Percentiles rank a stretch among this genome's conserved stretches.
These are phyloP conservation scores for Cordia subcordata DNA, from an alignment of 257 asterid species.

Conservation along the genomic window DNA sequence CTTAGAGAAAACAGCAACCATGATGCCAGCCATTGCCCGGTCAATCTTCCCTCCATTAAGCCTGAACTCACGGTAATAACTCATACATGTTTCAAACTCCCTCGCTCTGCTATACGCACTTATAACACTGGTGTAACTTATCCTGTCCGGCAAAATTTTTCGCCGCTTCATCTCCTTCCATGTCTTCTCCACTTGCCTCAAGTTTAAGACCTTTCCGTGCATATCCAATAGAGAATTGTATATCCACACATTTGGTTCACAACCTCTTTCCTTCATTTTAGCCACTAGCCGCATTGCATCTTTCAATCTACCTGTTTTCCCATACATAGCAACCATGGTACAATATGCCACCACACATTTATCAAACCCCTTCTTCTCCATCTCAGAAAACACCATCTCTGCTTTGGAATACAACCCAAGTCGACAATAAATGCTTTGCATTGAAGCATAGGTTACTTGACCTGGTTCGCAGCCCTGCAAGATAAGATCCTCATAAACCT, in stretches of 20 bases:
- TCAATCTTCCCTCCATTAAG: slow-evolving; percentile 56
- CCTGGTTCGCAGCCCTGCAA: slow-evolving; percentile 64
- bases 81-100: slow-evolving; percentile 50
- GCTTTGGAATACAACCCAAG: slow-evolving; percentile 55
- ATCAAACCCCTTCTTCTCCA: slow-evolving; percentile 60
- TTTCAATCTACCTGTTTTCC: slow-evolving; percentile 48
- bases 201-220: slow-evolving; percentile 52
- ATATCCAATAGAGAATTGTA: slow-evolving; percentile 79
- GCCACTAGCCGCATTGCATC: slow-evolving; percentile 79
- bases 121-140: slow-evolving; percentile 74
- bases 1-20: slow-evolving; percentile 80
- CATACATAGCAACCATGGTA: slow-evolving; percentile 74
- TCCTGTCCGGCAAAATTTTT: slow-evolving; percentile 51
- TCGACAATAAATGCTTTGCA: slow-evolving; percentile 44
- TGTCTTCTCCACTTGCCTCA: slow-evolving; percentile 53
- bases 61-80: slow-evolving; percentile 56
- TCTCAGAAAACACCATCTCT: slow-evolving; percentile 54
- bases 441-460: slow-evolving; percentile 88
- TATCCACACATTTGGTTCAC: slow-evolving; percentile 87
- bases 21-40: slow-evolving; percentile 77
- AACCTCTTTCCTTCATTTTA: slow-evolving; percentile 72
- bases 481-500: slow-evolving; percentile 56
- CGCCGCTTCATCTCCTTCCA: slow-evolving; percentile 89
- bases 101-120: slow-evolving; percentile 59
- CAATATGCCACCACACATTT: slow-evolving; percentile 85